phyloP scores from a whole-genome alignment of 257 asterid species.

The Gentiana macrophylla region DNA sequence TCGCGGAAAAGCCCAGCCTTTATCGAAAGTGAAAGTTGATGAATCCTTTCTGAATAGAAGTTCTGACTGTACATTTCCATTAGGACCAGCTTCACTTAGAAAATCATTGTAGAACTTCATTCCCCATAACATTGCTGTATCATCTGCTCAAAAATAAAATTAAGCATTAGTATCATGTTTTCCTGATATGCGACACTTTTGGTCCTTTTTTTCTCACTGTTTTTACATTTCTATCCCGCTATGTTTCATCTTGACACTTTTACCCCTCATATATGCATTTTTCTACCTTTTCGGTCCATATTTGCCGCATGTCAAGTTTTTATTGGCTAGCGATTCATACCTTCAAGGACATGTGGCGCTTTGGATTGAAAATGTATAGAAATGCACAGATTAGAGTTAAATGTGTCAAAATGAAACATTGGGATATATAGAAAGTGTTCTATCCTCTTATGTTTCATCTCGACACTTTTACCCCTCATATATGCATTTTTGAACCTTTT shows the following conservation, averaged over 20 bases:
- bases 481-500: no score
- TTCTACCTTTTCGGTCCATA: no score
- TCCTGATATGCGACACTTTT: constrained; percentile 7
- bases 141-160: constrained; percentile 13
- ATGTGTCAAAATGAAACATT: constrained; percentile 17
- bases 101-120: constrained; percentile 22
- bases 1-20: constrained; percentile 23
- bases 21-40: constrained; percentile 17
- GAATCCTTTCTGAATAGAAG: constrained; percentile 16
- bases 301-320: no score
- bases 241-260: no score
- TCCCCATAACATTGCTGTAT: constrained; percentile 28
- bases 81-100: constrained; percentile 22
- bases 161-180: constrained; percentile 1
- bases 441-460: no score
- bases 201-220: no score
- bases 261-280: no score
- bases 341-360: constrained; percentile 12
- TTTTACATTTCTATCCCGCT: no score
- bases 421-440: constrained; percentile 2
- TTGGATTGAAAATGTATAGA: constrained; percentile 22
- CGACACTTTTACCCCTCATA: no score
- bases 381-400: constrained; percentile 21
- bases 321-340: constrained; percentile 16
- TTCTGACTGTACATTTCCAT: constrained; percentile 24